Evolutionary conservation across 441 rosid species (phyloP), one percentile per base, ranked within the genome.

Genomic region (Erodium texanum): DNA sequence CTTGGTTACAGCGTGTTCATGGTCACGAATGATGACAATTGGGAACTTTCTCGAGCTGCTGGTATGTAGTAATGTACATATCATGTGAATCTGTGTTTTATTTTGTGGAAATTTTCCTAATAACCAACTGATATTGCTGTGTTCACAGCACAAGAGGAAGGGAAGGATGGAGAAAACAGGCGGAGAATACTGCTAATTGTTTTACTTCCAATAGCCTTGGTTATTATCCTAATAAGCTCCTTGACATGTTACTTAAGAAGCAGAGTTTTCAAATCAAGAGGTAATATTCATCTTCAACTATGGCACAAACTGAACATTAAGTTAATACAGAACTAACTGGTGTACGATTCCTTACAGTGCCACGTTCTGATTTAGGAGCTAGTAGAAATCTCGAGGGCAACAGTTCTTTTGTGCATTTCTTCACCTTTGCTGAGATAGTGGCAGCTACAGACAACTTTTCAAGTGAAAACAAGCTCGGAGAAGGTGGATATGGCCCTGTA

Each of bases 401-500:
- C 62, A 61, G 14, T 50, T 66, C 75, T 41, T 64, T 66, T 72
- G 71, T 77, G 22, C 70, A 11, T 20, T 65, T 52, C 18, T 80
- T 66, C 41, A 65, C 68, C 50, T 64, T 59, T 1, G 73, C 14
- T 10, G 66, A 64, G 8, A 71, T 71, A 48, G 4, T n/a, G 48
- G 61, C 43, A 3, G 79, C 79, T 19, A 74, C 80, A 14, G 24
- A 75, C 24, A 75, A 77, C 70, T 80, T 80, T 52, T 77, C 80
- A 4, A 64, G 27, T 19, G 77, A 41, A 45, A 77, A 77, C 43
- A 77, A 73, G 70, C 77, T 77, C 32, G 78, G 82, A 41, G 70
- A 72, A 63, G 83, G 82, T 16, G 82, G 78, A 41, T 79, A 43
- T 68, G 82, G 80, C 41, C 78, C 82, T 1, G 82, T 79, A 7